A percentile compares a stretch with the other conserved stretches of the same genome.
Evolutionary conservation across 1,284 basidiomycete genomes (phyloP).

Genomic region (Porogramme epimiltina): DNA sequence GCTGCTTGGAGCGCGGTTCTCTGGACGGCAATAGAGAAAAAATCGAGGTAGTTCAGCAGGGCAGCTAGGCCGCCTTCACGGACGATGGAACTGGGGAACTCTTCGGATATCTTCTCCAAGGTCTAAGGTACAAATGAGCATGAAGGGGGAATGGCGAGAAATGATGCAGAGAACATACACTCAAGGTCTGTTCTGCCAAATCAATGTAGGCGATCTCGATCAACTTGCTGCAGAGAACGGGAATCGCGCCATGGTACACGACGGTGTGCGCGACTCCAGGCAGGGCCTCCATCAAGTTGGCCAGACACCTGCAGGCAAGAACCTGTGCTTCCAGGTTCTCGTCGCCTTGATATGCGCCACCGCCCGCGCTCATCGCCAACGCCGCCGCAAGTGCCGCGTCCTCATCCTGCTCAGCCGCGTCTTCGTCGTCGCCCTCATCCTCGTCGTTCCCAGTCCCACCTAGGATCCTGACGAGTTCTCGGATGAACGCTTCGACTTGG

Average conservation of each 20-base stretch:
- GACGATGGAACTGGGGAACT: constrained; percentile 92
- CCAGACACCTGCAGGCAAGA: constrained; percentile 91
- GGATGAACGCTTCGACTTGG: constrained; percentile 89
- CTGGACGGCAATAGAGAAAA: constrained; percentile 96
- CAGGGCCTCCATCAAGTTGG: constrained; percentile 95
- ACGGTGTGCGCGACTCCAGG: constrained; percentile 94
- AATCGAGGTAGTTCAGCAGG: constrained; percentile 91
- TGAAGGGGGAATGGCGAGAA: neutral
- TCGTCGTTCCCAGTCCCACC: constrained; percentile 78
- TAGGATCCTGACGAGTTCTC: constrained; percentile 91
- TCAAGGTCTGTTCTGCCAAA: constrained; percentile 93
- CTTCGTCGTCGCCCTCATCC: constrained; percentile 70
- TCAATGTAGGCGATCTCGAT: constrained; percentile 97
- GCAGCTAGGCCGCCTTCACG: constrained; percentile 91
- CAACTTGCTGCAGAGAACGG: constrained; percentile 92
- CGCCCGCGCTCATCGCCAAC: constrained; percentile 70
- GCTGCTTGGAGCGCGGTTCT: constrained; percentile 95
- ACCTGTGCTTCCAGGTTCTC: constrained; percentile 92
- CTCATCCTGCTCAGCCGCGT: constrained; percentile 66
- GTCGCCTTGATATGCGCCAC: constrained; percentile 62
- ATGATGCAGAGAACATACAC: constrained; percentile 60
- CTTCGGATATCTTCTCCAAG: constrained; percentile 95
- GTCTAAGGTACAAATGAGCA: constrained; percentile 59
- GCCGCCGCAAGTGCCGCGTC: constrained; percentile 86
- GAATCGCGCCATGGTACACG: constrained; percentile 93